These are phyloP conservation scores for Pterulicium gracile DNA, from an alignment of 1,284 basidiomycete genomes.

Conservation along the genomic window DNA sequence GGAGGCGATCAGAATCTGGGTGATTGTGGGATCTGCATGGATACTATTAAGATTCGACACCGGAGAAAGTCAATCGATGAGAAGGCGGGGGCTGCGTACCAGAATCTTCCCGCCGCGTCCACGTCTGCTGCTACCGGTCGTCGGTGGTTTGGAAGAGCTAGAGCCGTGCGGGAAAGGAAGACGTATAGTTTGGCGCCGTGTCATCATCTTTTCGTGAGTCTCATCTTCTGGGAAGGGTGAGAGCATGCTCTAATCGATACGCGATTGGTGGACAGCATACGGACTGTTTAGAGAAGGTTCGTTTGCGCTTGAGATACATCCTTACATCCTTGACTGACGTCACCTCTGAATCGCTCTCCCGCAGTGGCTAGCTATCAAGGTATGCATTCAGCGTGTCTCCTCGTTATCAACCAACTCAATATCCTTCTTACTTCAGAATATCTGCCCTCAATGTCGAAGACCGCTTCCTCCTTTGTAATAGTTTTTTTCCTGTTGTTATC, in stretches of 20 bases:
- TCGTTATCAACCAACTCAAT: conserved; percentile 6
- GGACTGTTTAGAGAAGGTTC: conserved; percentile 67
- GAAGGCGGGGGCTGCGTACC: conserved; percentile 12
- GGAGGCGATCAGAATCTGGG: conserved; percentile 56
- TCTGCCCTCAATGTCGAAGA: conserved; percentile 81
- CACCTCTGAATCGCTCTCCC: too few species aligned
- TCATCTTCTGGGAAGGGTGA: not conserved
- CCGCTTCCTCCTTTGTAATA: conserved; percentile 64
- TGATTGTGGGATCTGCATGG: conserved; percentile 89
- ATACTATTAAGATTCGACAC: conserved; percentile 57
- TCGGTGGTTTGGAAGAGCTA: conserved; percentile 31
- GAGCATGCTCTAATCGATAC: conserved; percentile 7
- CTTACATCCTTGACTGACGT: conserved; percentile 8
- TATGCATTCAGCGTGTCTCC: conserved; percentile 19
- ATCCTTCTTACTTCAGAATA: conserved; percentile 41
- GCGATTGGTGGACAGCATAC: conserved; percentile 47
- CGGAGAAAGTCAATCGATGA: conserved; percentile 20
- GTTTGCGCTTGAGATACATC: conserved; percentile 9
- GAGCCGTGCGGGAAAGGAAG: conserved; percentile 36
- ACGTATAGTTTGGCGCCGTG: conserved; percentile 82
- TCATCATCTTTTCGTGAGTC: conserved; percentile 77
- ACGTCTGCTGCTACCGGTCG: conserved; percentile 18
- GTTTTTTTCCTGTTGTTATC: conserved; percentile 7
- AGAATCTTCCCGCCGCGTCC: conserved; percentile 16
- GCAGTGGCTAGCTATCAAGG: conserved; percentile 86